phyloP scores from a whole-genome alignment of 495 filamentous ascomycete genomes.

The Aspergillus homomorphus region DNA sequence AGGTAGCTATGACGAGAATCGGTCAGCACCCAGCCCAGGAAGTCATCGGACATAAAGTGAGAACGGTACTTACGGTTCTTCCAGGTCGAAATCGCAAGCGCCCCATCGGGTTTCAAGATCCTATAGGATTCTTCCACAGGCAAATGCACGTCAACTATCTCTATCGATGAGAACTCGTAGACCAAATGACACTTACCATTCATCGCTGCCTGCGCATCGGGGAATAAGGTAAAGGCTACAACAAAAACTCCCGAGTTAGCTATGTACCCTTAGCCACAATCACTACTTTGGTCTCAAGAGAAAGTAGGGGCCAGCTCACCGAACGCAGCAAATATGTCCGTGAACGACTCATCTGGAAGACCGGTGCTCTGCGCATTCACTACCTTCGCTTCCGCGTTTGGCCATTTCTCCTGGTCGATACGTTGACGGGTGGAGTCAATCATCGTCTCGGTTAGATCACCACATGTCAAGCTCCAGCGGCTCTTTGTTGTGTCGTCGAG shows the following conservation, averaged over 20 bases:
- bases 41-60: not conserved
- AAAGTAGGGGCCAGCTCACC: slow-evolving; percentile 18
- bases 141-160: not conserved
- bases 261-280: not conserved
- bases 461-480: slow-evolving; percentile 32
- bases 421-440: slow-evolving; percentile 28
- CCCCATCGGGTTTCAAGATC: slow-evolving; percentile 38
- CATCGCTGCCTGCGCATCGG: slow-evolving; percentile 24
- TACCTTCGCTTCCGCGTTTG: slow-evolving; percentile 24
- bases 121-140: slow-evolving; percentile 28
- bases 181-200: slow-evolving; percentile 23
- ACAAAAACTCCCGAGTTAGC: slow-evolving; percentile 5
- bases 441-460: slow-evolving; percentile 36
- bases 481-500: slow-evolving; percentile 22
- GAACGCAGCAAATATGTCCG: slow-evolving; percentile 37
- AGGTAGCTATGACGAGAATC: slow-evolving; percentile 25
- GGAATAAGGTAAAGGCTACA: slow-evolving; percentile 29
- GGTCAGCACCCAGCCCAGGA: not conserved
- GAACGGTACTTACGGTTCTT: slow-evolving; percentile 27
- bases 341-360: slow-evolving; percentile 27
- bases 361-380: slow-evolving; percentile 36
- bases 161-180: not conserved
- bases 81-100: slow-evolving; percentile 36
- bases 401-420: slow-evolving; percentile 32
- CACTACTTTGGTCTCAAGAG: not conserved